Evolutionary conservation across 164 flowering plant species (phyloP), one percentile per base, ranked within the genome.

Genomic region (Aristolochia contorta): DNA sequence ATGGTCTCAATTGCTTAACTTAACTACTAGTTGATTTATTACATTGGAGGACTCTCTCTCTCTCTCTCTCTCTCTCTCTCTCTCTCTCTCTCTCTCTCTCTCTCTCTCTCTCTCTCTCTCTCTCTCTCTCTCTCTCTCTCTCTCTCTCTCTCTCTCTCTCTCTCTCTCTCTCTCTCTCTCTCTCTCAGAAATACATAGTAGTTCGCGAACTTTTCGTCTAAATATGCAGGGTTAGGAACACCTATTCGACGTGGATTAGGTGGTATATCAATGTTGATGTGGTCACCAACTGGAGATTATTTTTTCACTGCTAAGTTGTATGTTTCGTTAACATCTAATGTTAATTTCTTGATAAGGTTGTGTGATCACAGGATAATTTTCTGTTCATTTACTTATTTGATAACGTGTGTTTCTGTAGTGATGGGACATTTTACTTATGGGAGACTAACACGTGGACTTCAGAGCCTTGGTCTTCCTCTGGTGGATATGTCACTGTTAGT

Each of bases 381-480:
- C 53, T 37, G 43, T 37, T 20, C 7, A 49, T 18, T 49, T 49
- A 2, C 53, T 22, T 57, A 56, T 47, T 55, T 46, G 47, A 21
- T 58, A 2, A 7, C 51, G 56, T 7, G 62, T 20, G 68, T 71
- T 56, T 41, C 69, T 73, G 37, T 71, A 94, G 99, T 76, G 96
- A 91, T 77, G 97, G 96, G 37, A 88, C 89, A 56, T 94, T 94
- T 78, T 91, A 89, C 76, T 87, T 94, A 2, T 94, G 99, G 99
- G 97, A 94, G 79, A 94, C 99, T 62, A 91, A 83, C 76, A 82
- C 93, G 4, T 94, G 99, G 99, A 91, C 96, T 47, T 94, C 97
- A 57, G 97, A 88, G 74, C 82, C 74, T 63, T 94, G 99, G 99
- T 85, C 96, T 63, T 87, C 96, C 54, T 74, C 87, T 58, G 82